phyloP scores from a whole-genome alignment of 768 basidiomycete genomes.

The Gyrodon lividus region DNA sequence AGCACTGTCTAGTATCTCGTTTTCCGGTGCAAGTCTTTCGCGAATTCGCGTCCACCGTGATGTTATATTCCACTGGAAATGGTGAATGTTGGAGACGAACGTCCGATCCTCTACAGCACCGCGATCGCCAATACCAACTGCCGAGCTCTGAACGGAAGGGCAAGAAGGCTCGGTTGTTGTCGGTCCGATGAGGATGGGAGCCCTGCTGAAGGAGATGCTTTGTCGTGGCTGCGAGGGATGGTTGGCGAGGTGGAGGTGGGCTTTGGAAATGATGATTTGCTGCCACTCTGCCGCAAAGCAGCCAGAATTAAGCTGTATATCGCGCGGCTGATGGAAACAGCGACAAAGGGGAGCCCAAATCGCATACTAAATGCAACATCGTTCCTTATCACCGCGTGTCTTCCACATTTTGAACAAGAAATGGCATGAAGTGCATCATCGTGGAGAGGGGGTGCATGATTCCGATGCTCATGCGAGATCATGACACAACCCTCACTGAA shows the following conservation, averaged over 20 bases:
- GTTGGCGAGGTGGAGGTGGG: background rate
- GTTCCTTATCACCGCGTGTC: no score
- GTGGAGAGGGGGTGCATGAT: no score
- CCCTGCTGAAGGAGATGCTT: background rate
- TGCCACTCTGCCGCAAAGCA: background rate
- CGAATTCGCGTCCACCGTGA: background rate
- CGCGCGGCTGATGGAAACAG: no score
- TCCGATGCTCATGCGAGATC: no score
- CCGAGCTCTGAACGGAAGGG: no score
- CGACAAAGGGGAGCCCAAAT: no score
- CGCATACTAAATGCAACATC: no score
- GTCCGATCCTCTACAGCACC: background rate
- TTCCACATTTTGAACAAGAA: no score
- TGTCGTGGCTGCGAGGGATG: background rate
- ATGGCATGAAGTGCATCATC: no score
- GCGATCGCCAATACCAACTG: background rate
- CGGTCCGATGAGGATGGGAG: background rate
- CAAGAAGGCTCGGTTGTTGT: background rate
- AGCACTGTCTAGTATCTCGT: background rate
- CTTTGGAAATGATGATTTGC: background rate
- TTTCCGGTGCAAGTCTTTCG: background rate
- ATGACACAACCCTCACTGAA: no score
- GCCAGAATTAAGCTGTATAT: no score
- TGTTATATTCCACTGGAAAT: background rate
- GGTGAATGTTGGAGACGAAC: background rate